A percentile compares a stretch with the other conserved stretches of the same genome.
Evolutionary conservation across 2,329 filamentous ascomycete species (phyloP).

Genomic region (Stachybotrys elegans): DNA sequence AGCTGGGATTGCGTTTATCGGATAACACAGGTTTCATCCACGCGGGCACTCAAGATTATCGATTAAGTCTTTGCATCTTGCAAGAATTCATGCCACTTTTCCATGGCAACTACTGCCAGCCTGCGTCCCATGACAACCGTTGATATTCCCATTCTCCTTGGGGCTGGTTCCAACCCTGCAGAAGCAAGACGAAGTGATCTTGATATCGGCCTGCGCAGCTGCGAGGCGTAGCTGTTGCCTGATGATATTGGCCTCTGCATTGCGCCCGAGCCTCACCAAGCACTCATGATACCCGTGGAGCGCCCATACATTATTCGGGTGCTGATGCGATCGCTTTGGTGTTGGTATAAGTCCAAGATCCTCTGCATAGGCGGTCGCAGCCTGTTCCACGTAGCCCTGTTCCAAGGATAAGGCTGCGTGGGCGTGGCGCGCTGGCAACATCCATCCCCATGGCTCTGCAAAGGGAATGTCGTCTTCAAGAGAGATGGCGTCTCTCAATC

Average conservation of each 20-base stretch:
- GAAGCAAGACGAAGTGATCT: slow-evolving; percentile 37
- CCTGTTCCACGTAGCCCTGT: slow-evolving; percentile 48
- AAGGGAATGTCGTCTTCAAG: slow-evolving; percentile 58
- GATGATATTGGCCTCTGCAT: slow-evolving; percentile 26
- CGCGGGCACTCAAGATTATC: too few species aligned
- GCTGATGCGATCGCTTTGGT: slow-evolving; percentile 54
- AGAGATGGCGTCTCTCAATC: slow-evolving; percentile 47
- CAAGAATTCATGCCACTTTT: background rate
- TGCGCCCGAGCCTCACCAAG: slow-evolving; percentile 41
- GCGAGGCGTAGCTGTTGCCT: slow-evolving; percentile 42
- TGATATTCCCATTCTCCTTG: background rate
- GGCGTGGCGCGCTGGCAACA: slow-evolving; percentile 64
- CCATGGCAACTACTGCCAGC: background rate
- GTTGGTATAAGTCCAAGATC: slow-evolving; percentile 52
- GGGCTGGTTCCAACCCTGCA: slow-evolving; percentile 15
- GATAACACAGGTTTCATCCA: too few species aligned
- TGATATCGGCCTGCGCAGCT: slow-evolving; percentile 51
- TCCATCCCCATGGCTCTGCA: slow-evolving; percentile 69
- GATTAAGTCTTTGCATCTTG: too few species aligned
- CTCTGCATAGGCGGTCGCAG: slow-evolving; percentile 47
- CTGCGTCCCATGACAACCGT: background rate
- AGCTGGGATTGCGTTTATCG: too few species aligned
- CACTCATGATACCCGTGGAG: slow-evolving; percentile 67
- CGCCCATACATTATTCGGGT: slow-evolving; percentile 68
- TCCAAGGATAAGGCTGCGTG: slow-evolving; percentile 61